Base-by-base conservation (phyloP, 2,329 filamentous ascomycete species). In the Fusarium continuum region DNA sequence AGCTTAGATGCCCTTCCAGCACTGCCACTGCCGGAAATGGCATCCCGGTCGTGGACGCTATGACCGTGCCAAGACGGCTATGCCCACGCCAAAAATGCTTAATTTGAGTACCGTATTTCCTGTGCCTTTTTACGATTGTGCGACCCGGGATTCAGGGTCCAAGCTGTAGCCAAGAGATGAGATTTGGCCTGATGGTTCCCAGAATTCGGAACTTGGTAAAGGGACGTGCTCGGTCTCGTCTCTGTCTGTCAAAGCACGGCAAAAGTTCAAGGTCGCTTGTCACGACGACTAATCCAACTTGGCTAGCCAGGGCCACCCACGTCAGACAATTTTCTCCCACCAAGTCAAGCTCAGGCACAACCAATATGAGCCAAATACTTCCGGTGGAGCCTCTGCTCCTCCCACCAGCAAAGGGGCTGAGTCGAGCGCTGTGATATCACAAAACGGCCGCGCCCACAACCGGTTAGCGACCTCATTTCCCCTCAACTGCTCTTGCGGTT, bases 61-160 rank as follows among this genome's bases (percentile, higher is more conserved):
- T 59, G 40, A 35, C 50, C 44, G 51, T 64, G 64, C 64, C 64
- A 67, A 67, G 63, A 54, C 64, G 64, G 64, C 59, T 67, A 53
- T 64, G 26, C 55, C 64, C 64, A 64, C 34, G 64, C 61, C 49
- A 45, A 60, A 36, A 51, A 64, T 58, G 47, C 47, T 63, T 48
- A 53, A 50, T 52, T 55, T 38, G 16, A 61, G 32, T 23, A 60
- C 54, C 55, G 64, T 60, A 55, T 45, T 63, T 60, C 38, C 28
- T 26, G 16, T 25, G 34, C 39, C 23, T 29, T 29, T 19, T 23
- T 14, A n/a, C 8, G 19, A 4, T 3, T 11, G 34, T 57, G 59
- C 31, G 25, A 51, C 50, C 19, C 47, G 19, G 34, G 34, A 28
- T 36, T 49, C 23, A 56, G 53, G 45, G 53, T 51, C 28, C 47